phyloP scores from a whole-genome alignment of 805 yeast species.

The Zygosaccharomyces bailii region DNA sequence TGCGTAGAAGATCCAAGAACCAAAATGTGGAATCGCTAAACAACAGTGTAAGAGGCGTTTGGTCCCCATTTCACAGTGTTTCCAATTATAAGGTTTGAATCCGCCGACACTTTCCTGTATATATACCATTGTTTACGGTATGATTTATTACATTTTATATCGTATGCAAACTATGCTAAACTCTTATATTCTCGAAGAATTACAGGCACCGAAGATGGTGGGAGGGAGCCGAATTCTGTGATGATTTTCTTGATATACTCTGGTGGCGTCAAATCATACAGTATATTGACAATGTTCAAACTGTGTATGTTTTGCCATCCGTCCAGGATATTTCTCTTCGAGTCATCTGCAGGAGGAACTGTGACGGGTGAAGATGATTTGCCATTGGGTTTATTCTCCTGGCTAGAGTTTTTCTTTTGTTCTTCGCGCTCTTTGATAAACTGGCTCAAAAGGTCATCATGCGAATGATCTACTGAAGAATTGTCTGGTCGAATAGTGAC shows the following conservation, averaged over 20 bases:
- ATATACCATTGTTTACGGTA: background rate
- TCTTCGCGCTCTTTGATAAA: slow-evolving; percentile 46
- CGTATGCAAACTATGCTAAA: slow-evolving; percentile 27
- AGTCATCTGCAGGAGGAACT: slow-evolving; percentile 29
- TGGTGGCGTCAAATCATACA: slow-evolving; percentile 94
- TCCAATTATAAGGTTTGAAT: slow-evolving; percentile 21
- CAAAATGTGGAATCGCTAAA: slow-evolving; percentile 80
- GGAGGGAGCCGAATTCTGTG: slow-evolving; percentile 93
- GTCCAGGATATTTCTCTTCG: slow-evolving; percentile 44
- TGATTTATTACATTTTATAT: slow-evolving; percentile 1
- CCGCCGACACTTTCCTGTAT: background rate
- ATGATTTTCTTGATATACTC: slow-evolving; percentile 90
- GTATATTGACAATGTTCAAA: slow-evolving; percentile 73
- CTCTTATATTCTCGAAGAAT: slow-evolving; percentile 86
- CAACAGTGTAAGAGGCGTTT: slow-evolving; percentile 86
- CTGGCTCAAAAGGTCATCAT: slow-evolving; percentile 62
- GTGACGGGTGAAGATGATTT: slow-evolving; percentile 21
- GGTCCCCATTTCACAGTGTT: slow-evolving; percentile 87
- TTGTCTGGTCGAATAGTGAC: slow-evolving; percentile 49
- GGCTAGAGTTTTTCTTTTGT: slow-evolving; percentile 26
- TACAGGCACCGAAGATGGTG: slow-evolving; percentile 98
- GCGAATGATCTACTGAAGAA: slow-evolving; percentile 45
- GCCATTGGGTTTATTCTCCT: slow-evolving; percentile 29
- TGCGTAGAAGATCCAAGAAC: slow-evolving; percentile 57
- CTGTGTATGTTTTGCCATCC: slow-evolving; percentile 63